Evolutionary conservation across 257 asterid species (phyloP), one percentile per base, ranked within the genome.

Genomic region (Osmanthus fragrans): DNA sequence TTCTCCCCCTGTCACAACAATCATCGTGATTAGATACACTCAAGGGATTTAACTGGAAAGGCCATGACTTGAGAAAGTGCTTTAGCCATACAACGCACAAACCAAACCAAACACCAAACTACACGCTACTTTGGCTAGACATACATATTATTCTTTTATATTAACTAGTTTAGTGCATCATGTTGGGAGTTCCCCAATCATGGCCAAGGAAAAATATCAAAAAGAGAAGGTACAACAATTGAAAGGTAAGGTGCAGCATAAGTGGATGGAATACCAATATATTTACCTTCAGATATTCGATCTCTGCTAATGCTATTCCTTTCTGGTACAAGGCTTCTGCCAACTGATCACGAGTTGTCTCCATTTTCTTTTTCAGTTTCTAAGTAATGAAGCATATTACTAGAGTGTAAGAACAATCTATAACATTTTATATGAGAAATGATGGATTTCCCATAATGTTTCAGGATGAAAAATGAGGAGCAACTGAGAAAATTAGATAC

Each of bases 241-340:
- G 7, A 23, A 60, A 7, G 15, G 33, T 23, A 8, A 60, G 65
- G 4, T n/a, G 13, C 65, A 56, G 65, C 25, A 56, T 1, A 56
- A 56, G 64, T 21, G 68, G 36, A 63, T 27, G 69, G 33, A 25
- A 12, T 63, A 25, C 69, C 19, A 63, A 27, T 63, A 25, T 7
- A 27, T 8, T 8, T 88, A 92, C 99, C 97, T 95, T 93, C 64
- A 88, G 39, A 19, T 82, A 70, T 77, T 92, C 96, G 34, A 88
- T 86, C 87, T 92, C 97, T 74, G 89, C 90, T 76, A 91, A 75
- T 78, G 99, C 93, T 79, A 93, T 81, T 77, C 99, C 97, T 84
- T 89, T 91, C 85, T 95, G 98, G 80, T 89, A 95, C 74, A 95
- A 89, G 65, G 99, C 97, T 83, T 95, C 98, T 16, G 96, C 89